Evolutionary conservation across 73 alveolate species (phyloP).

Genomic region (Diophrys sp.): DNA sequence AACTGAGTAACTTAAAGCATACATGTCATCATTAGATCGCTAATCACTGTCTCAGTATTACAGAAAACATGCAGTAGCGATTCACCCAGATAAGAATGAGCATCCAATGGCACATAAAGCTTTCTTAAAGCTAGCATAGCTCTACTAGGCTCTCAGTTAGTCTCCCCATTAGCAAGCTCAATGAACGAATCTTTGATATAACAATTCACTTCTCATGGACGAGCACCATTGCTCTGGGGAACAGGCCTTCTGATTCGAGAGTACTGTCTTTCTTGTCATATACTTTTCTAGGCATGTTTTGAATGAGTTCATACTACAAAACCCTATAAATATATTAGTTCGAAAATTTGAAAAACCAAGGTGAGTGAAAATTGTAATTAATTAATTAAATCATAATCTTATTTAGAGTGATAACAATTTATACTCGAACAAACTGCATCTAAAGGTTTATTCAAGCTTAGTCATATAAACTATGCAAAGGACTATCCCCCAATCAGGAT

Average conservation of each 20-base stretch:
- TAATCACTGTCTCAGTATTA: not conserved
- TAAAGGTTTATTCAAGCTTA: too few relatives aligned
- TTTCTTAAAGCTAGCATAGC: not conserved
- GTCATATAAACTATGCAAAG: too few relatives aligned
- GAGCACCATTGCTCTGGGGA: not conserved
- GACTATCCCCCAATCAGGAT: too few relatives aligned
- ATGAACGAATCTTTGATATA: too few relatives aligned
- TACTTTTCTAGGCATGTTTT: not conserved
- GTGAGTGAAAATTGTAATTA: too few relatives aligned
- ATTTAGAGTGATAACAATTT: too few relatives aligned
- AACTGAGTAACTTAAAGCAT: not conserved
- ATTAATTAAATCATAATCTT: too few relatives aligned
- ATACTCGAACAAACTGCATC: too few relatives aligned
- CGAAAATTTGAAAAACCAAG: too few relatives aligned
- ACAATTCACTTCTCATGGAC: not conserved
- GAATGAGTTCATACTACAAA: not conserved
- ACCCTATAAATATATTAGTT: too few relatives aligned
- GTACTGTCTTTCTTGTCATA: not conserved
- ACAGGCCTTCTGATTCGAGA: not conserved
- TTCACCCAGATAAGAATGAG: slow-evolving; percentile 16
- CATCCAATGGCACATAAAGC: slow-evolving; percentile 13
- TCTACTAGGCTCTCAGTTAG: not conserved
- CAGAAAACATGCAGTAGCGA: not conserved
- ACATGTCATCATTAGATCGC: not conserved
- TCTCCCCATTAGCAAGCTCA: not conserved